These are phyloP conservation scores for Termitomyces sp. DNA, from an alignment of 768 basidiomycete species.

Conservation along the genomic window DNA sequence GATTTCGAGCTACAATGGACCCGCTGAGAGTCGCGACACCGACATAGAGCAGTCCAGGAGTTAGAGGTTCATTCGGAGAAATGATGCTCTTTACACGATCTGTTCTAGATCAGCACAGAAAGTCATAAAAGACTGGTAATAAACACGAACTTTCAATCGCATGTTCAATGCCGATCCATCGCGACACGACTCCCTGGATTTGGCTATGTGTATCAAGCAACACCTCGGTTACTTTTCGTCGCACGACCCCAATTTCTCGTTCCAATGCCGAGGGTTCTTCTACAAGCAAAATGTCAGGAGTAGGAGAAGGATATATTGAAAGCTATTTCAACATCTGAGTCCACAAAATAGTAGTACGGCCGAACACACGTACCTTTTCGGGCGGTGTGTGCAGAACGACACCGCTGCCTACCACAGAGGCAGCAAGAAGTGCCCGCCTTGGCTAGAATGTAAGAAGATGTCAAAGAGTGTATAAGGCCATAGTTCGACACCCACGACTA, in stretches of 20 bases:
- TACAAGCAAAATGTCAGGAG: conserved; percentile 64
- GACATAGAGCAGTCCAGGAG: conserved; percentile 87
- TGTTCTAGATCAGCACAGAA: conserved; percentile 23
- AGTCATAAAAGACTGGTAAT: neutral
- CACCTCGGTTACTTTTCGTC: conserved; percentile 55
- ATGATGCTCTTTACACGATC: conserved; percentile 82
- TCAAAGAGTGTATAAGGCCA: neutral
- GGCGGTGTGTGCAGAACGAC: conserved; percentile 26
- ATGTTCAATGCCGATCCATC: conserved; percentile 86
- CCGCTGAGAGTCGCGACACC: conserved; percentile 86
- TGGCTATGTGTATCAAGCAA: conserved; percentile 57
- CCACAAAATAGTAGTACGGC: neutral
- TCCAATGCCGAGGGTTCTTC: conserved; percentile 78
- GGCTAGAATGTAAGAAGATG: conserved; percentile 21
- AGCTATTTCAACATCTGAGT: conserved; percentile 45
- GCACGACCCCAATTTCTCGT: conserved; percentile 65
- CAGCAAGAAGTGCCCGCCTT: conserved; percentile 30
- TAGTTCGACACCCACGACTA: conserved; percentile 6
- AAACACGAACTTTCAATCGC: conserved; percentile 75
- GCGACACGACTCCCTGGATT: conserved; percentile 69
- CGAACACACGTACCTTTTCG: conserved; percentile 24
- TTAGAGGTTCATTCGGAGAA: conserved; percentile 76
- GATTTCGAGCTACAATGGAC: conserved; percentile 81
- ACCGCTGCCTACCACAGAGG: conserved; percentile 28
- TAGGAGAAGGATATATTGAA: conserved; percentile 73